phyloP scores from a whole-genome alignment of 2,329 filamentous ascomycete genomes.

The Dactylonectria macrodidyma region DNA sequence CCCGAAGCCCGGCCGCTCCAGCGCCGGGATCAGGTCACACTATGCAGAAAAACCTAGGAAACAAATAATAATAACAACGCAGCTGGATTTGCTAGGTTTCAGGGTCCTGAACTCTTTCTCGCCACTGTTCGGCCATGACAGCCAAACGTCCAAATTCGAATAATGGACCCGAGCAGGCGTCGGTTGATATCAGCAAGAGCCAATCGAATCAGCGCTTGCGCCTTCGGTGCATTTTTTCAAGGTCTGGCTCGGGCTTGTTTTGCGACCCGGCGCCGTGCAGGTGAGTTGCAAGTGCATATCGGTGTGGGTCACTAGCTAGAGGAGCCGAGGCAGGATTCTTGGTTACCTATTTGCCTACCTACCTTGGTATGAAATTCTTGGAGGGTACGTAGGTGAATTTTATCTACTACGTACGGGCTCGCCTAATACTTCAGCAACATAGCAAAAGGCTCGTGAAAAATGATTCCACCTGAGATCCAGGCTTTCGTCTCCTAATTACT shows the following conservation, averaged over 20 bases:
- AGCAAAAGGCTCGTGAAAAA: no score
- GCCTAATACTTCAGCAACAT: no score
- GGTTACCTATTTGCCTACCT: no score
- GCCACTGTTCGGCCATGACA: neutral
- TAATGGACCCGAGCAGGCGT: neutral
- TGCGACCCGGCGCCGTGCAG: no score
- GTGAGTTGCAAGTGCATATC: neutral
- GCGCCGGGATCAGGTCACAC: neutral
- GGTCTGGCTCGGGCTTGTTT: no score
- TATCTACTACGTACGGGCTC: no score
- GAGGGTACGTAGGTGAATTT: no score
- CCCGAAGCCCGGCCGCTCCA: conserved; percentile 19
- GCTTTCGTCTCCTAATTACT: neutral
- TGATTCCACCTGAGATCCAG: no score
- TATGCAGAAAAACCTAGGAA: neutral
- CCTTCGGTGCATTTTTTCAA: neutral
- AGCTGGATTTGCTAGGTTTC: neutral
- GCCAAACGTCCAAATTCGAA: conserved; percentile 3
- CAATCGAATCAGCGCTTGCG: conserved; percentile 12
- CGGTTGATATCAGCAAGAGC: neutral
- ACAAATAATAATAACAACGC: neutral
- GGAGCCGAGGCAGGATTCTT: conserved; percentile 19
- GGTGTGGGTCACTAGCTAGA: neutral
- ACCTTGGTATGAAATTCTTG: no score
- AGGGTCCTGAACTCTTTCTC: neutral